These are phyloP conservation scores for Hymenoscyphus repandus DNA, from an alignment of 2,329 filamentous ascomycete genomes.

Conservation along the genomic window DNA sequence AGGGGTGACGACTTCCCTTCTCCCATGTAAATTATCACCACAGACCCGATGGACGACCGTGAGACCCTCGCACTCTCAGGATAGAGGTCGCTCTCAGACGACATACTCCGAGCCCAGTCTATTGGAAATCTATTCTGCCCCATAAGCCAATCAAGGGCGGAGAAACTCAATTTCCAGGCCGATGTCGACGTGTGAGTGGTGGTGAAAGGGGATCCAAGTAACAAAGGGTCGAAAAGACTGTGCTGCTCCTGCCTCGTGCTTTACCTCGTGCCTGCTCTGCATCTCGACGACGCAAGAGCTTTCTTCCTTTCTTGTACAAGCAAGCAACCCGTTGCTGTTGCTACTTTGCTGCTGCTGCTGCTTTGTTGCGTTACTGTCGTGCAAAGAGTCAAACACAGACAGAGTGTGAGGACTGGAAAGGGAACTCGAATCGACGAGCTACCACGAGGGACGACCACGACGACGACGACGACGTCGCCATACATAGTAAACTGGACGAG, in stretches of 20 bases:
- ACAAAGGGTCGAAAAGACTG: not conserved
- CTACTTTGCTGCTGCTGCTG: not conserved
- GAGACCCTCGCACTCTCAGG: conserved; percentile 1
- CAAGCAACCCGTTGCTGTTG: not conserved
- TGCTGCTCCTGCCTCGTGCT: not conserved
- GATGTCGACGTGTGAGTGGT: not conserved
- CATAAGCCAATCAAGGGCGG: conserved; percentile 11
- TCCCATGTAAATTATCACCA: not conserved
- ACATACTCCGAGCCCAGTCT: not conserved
- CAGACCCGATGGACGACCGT: not conserved
- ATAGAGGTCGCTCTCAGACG: too few species aligned
- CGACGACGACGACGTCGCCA: not conserved
- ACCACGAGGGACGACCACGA: too few species aligned
- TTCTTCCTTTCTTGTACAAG: not conserved
- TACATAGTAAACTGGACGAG: too few species aligned
- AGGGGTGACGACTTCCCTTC: too few species aligned
- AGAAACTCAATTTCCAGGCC: not conserved
- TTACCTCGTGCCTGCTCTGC: not conserved
- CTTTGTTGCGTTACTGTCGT: too few species aligned
- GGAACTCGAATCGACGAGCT: not conserved
- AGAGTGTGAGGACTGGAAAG: not conserved
- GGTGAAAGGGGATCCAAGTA: not conserved
- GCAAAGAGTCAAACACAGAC: too few species aligned
- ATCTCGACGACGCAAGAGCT: not conserved
- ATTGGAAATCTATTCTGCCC: conserved; percentile 4